These are phyloP conservation scores for Ceratobasidium sp. DNA, from an alignment of 1,284 basidiomycete genomes.

Conservation along the genomic window DNA sequence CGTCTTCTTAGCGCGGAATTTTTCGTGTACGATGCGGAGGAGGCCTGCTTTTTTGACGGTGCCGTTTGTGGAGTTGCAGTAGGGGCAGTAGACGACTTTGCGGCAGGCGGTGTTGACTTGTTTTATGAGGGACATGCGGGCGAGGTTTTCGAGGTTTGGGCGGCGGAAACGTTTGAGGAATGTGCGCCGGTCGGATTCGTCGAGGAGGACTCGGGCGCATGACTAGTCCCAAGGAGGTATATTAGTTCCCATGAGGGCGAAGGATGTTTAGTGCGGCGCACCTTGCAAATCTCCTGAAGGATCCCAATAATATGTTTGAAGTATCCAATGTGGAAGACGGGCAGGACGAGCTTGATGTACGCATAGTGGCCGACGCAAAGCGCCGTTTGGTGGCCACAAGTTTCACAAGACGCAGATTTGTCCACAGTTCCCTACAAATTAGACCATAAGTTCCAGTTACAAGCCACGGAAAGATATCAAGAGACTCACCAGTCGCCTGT, in stretches of 20 bases:
- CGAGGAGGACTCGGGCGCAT: slow-evolving; percentile 93
- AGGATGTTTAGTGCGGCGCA: slow-evolving; percentile 99
- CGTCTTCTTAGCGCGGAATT: slow-evolving; percentile 96
- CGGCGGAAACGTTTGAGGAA: slow-evolving; percentile 92
- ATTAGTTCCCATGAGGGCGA: slow-evolving; percentile 48
- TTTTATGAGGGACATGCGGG: slow-evolving; percentile 88
- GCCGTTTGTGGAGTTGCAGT: slow-evolving; percentile 95
- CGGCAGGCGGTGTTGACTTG: slow-evolving; percentile 91
- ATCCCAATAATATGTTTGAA: slow-evolving; percentile 74
- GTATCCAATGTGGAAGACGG: slow-evolving; percentile 98
- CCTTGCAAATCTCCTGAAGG: slow-evolving; percentile 99
- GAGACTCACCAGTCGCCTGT: too few species aligned
- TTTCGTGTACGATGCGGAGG: slow-evolving; percentile 97
- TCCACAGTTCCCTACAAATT: slow-evolving; percentile 99
- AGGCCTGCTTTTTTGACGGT: slow-evolving; percentile 94
- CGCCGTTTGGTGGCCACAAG: slow-evolving; percentile 98
- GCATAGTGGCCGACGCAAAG: slow-evolving; percentile 99
- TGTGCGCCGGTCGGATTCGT: slow-evolving; percentile 86
- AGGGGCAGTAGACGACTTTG: slow-evolving; percentile 93
- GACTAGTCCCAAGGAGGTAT: slow-evolving; percentile 67
- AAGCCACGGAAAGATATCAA: too few species aligned
- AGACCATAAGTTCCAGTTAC: too few species aligned
- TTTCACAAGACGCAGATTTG: slow-evolving; percentile 99
- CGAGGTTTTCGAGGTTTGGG: slow-evolving; percentile 93
- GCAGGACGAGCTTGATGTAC: slow-evolving; percentile 96